phyloP scores from a whole-genome alignment of 345 rosid genomes.

The Rhodamnia rubescens region DNA sequence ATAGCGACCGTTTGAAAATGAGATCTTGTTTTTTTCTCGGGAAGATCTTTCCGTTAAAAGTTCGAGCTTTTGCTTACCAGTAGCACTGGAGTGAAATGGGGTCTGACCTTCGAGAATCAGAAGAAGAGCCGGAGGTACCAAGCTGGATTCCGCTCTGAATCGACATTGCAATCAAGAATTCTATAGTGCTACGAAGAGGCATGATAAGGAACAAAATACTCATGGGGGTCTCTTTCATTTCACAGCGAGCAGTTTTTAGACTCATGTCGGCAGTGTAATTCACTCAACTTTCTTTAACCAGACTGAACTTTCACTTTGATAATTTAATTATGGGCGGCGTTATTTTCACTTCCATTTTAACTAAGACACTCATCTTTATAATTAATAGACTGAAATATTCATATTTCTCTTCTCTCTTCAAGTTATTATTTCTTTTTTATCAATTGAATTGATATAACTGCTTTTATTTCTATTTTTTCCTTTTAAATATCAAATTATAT shows the following conservation, averaged over 20 bases:
- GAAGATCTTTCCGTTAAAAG: background rate
- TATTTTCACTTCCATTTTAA: too few species aligned
- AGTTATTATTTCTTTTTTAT: too few species aligned
- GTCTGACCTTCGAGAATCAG: background rate
- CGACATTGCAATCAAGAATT: background rate
- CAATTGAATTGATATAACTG: too few species aligned
- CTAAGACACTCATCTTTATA: too few species aligned
- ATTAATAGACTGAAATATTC: too few species aligned
- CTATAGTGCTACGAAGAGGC: background rate
- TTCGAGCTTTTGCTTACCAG: background rate
- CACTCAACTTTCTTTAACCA: too few species aligned
- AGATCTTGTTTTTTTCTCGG: background rate
- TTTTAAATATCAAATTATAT: too few species aligned
- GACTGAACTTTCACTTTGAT: too few species aligned
- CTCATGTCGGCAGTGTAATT: too few species aligned
- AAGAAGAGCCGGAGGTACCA: background rate
- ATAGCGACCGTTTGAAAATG: background rate
- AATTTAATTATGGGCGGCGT: too few species aligned
- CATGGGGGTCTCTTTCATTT: background rate
- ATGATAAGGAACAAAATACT: background rate
- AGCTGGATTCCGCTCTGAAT: background rate
- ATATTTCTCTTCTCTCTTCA: too few species aligned
- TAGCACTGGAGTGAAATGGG: background rate
- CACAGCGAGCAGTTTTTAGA: background rate
- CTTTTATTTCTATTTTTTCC: too few species aligned